Evolutionary conservation across 306 rosid genomes (phyloP).

Genomic region (Casuarina equisetifolia): DNA sequence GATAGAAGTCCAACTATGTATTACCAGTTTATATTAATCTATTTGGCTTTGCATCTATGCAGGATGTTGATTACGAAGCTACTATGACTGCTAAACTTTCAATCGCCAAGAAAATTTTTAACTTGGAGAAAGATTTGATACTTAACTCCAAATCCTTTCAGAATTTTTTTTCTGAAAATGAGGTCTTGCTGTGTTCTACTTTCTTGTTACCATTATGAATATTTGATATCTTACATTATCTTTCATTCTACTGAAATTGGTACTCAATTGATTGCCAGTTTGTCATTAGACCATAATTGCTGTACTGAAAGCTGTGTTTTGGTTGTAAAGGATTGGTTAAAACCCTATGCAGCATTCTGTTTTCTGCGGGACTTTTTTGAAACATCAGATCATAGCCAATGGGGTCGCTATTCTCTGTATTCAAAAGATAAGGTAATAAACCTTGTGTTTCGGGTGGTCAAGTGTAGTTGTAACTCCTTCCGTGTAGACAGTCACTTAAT

Average conservation of each 20-base stretch:
- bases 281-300: constrained; percentile 14
- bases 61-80: constrained; percentile 95
- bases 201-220: constrained; percentile 17
- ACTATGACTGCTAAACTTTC: constrained; percentile 76
- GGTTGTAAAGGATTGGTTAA: constrained; percentile 82
- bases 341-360: constrained; percentile 93
- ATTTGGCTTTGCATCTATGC: constrained; percentile 25
- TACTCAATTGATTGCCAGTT: not conserved
- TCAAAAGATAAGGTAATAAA: constrained; percentile 69
- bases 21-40: not conserved
- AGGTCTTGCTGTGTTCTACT: constrained; percentile 49
- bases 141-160: constrained; percentile 70
- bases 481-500: not conserved
- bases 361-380: constrained; percentile 93
- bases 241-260: constrained; percentile 8
- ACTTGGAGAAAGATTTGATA: constrained; percentile 65
- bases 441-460: not conserved
- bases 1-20: not conserved
- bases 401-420: constrained; percentile 83
- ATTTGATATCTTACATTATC: constrained; percentile 7
- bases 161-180: constrained; percentile 71
- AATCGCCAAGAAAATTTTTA: constrained; percentile 78
- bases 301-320: constrained; percentile 32
- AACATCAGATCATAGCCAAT: constrained; percentile 89
- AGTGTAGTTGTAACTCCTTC: not conserved